Base-by-base conservation (phyloP, 306 rosid genomes). In the Notholithocarpus densiflorus region DNA sequence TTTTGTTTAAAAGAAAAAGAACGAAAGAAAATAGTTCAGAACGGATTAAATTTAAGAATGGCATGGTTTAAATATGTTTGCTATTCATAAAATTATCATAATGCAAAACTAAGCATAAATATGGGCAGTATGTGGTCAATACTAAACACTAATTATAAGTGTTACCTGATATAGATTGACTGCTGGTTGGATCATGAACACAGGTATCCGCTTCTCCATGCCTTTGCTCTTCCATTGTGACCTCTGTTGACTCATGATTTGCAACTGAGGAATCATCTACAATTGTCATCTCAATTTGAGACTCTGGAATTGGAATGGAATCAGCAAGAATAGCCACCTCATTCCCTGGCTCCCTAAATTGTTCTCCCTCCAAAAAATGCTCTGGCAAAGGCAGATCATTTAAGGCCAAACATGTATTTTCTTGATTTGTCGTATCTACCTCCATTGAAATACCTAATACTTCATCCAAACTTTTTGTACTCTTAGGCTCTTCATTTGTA, bases 101-200 rank as follows among this genome's bases (percentile, higher is more conserved):
- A 32, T 19, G 72, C 72, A 34, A 34, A 31, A 32, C 11, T 34
- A 34, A 34, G 23, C 19, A 34, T 32, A 9, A 18, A 66, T 17
- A 66, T 66, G 31, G 29, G 43, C 45, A 34, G 71, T 69, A 59
- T 34, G 52, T 48, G 34, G 34, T 14, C 51, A 32, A 20, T 52
- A 29, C 72, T 37, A 21, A 70, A 64, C 45, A 9, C 5, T 8
- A 66, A 66, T 32, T 18, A 45, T 52, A 86, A 53, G 55, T 62
- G n/a, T 29, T 81, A 87, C 93, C 97, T 83, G 88, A 73, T 61
- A 60, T 53, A 78, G 87, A 76, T 56, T 74, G 85, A 84, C 77
- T 77, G 8, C 60, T 13, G 66, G 80, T 60, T 21, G 29, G 71
- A 66, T 80, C 80, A 53, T 73, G 79, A 61, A 72, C 72, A 64